Conservation (phyloP, 2,329 filamentous ascomycete species). For the Nemania sp. region DNA sequence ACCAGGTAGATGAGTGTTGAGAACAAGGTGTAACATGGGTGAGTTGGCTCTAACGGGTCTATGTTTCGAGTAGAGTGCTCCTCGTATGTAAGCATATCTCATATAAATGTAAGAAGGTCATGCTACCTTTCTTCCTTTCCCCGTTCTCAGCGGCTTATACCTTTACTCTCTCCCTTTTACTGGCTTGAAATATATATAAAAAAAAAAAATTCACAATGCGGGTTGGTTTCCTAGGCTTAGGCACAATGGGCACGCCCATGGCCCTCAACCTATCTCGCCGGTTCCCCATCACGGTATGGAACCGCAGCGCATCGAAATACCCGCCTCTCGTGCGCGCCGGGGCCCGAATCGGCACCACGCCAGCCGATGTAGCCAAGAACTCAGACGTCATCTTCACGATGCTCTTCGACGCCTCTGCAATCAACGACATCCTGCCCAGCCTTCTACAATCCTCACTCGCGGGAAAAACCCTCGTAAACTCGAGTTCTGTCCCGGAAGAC, state of each 20-base stretch:
- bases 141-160: neutral
- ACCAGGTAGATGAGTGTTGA: too few relatives aligned
- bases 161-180: neutral
- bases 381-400: slow-evolving; percentile 40
- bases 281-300: slow-evolving; percentile 39
- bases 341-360: slow-evolving; percentile 31
- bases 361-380: slow-evolving; percentile 31
- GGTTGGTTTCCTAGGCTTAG: slow-evolving; percentile 40
- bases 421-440: slow-evolving; percentile 31
- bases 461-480: slow-evolving; percentile 41
- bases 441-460: slow-evolving; percentile 32
- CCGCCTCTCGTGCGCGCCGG: slow-evolving; percentile 26
- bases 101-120: too few relatives aligned
- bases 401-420: slow-evolving; percentile 37
- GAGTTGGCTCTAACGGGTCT: too few relatives aligned
- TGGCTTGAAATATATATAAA: neutral
- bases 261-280: slow-evolving; percentile 37
- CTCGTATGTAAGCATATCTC: too few relatives aligned
- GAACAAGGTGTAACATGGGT: too few relatives aligned
- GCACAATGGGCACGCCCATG: slow-evolving; percentile 42
- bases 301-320: slow-evolving; percentile 37
- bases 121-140: neutral
- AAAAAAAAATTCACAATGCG: slow-evolving; percentile 8
- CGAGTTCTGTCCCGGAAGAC: slow-evolving; percentile 36
- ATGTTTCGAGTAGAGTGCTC: too few relatives aligned